Evolutionary conservation across 306 rosid genomes (phyloP).

Genomic region (Biancaea sappan): DNA sequence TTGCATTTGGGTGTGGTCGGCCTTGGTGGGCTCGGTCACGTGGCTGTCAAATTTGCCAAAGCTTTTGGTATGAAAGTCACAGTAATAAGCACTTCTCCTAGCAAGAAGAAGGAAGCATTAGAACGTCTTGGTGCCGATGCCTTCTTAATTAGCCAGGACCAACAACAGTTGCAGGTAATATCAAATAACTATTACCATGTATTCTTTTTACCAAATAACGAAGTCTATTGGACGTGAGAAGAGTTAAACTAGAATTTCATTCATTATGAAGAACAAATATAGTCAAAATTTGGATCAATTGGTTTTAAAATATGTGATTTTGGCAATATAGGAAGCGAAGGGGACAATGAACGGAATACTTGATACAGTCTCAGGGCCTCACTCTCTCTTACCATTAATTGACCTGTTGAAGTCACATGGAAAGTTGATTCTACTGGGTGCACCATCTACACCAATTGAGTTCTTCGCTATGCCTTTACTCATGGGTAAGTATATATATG

Average conservation of each 20-base stretch:
- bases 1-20: constrained; percentile 50
- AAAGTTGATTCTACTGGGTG: constrained; percentile 48
- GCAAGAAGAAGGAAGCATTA: constrained; percentile 53
- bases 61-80: constrained; percentile 49
- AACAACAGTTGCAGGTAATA: constrained; percentile 40
- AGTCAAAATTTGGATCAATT: too few species aligned
- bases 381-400: constrained; percentile 39
- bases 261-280: too few species aligned
- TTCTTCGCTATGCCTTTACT: constrained; percentile 35
- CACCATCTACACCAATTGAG: constrained; percentile 34
- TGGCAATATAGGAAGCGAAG: constrained; percentile 28
- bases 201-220: too few species aligned
- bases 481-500: constrained; percentile 31
- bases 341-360: constrained; percentile 52
- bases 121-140: constrained; percentile 46
- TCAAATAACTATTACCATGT: not conserved
- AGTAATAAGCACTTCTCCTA: constrained; percentile 45
- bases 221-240: too few species aligned
- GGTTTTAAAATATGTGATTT: too few species aligned
- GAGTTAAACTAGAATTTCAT: too few species aligned
- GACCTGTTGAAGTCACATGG: constrained; percentile 42
- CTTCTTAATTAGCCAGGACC: constrained; percentile 49
- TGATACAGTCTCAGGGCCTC: constrained; percentile 49
- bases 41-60: constrained; percentile 59
- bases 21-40: constrained; percentile 51